phyloP scores from a whole-genome alignment of 257 asterid genomes.

The Sherardia arvensis region DNA sequence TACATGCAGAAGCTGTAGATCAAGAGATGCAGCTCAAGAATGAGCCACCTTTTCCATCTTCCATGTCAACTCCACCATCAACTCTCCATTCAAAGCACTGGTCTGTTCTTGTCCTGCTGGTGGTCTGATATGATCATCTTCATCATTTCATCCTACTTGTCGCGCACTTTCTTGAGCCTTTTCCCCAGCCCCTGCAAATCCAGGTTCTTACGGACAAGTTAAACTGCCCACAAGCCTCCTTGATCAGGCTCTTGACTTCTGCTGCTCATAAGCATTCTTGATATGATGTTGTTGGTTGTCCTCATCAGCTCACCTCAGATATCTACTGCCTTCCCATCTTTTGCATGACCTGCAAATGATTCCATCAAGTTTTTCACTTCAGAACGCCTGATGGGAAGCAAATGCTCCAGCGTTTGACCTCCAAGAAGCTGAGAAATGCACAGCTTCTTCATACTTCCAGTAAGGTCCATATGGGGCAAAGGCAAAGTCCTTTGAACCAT shows the following conservation, averaged over 20 bases:
- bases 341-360: slow-evolving; percentile 17
- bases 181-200: slow-evolving; percentile 60
- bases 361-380: slow-evolving; percentile 29
- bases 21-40: no score
- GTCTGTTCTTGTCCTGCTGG: slow-evolving; percentile 21
- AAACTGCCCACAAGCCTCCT: slow-evolving; percentile 50
- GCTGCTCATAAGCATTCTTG: slow-evolving; percentile 61
- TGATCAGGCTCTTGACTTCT: slow-evolving; percentile 38
- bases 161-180: slow-evolving; percentile 36
- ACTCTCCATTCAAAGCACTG: slow-evolving; percentile 51
- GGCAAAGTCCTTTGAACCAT: slow-evolving; percentile 56
- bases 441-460: slow-evolving; percentile 65
- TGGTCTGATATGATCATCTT: slow-evolving; percentile 47
- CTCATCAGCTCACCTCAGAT: slow-evolving; percentile 45
- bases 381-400: slow-evolving; percentile 36
- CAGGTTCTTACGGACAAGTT: slow-evolving; percentile 51
- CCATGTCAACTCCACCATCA: slow-evolving; percentile 35
- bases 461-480: slow-evolving; percentile 58
- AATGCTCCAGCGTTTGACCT: slow-evolving; percentile 37
- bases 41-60: slow-evolving; percentile 57
- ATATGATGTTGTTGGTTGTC: slow-evolving; percentile 43
- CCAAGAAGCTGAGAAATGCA: slow-evolving; percentile 68
- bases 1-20: no score
- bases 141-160: slow-evolving; percentile 49
- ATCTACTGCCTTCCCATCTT: slow-evolving; percentile 27